Evolutionary conservation across 495 filamentous ascomycete genomes (phyloP).

Genomic region (Immersiella caudata): DNA sequence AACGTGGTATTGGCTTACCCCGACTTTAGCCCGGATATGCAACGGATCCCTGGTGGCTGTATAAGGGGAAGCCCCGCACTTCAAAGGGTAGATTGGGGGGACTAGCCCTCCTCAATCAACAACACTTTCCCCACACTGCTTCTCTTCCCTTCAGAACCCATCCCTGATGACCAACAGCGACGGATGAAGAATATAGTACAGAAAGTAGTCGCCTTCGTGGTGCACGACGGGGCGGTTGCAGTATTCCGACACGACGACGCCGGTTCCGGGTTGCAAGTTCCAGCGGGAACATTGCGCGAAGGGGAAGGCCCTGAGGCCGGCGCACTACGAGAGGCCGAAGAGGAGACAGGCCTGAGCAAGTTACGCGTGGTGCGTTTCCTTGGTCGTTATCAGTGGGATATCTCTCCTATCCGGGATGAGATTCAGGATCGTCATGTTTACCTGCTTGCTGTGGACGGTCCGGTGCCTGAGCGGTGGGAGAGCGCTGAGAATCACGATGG

Average conservation of each 20-base stretch:
- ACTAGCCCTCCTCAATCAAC: too few relatives aligned
- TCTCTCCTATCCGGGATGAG: conserved; percentile 6
- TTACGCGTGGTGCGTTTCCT: background rate
- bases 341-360: background rate
- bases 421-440: conserved; percentile 8
- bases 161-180: too few relatives aligned
- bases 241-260: background rate
- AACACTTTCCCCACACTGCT: too few relatives aligned
- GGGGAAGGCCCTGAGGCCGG: background rate
- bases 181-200: background rate
- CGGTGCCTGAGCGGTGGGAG: conserved; percentile 10
- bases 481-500: conserved; percentile 7
- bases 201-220: background rate
- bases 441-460: conserved; percentile 10
- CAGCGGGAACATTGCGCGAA: background rate
- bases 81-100: too few relatives aligned
- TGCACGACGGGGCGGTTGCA: conserved; percentile 1
- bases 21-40: too few relatives aligned
- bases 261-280: background rate
- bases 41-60: too few relatives aligned
- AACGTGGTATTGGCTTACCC: too few relatives aligned
- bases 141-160: too few relatives aligned
- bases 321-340: background rate
- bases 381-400: conserved; percentile 47
- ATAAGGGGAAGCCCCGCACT: too few relatives aligned